Base-by-base conservation (phyloP, 352 stramenopile genomes). In the Globisporangium takayamanum region DNA sequence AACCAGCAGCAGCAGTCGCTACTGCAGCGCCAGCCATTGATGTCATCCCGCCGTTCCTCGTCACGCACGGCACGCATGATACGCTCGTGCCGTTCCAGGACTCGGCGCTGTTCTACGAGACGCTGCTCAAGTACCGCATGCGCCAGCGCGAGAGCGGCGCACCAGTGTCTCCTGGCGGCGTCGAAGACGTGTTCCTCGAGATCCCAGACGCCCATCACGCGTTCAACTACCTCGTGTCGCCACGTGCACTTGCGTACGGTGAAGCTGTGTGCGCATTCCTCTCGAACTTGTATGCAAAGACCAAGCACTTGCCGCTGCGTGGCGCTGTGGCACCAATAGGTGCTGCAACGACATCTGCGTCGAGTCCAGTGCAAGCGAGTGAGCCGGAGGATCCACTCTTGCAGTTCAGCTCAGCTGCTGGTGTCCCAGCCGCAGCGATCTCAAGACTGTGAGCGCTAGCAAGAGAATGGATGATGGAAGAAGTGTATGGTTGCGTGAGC, bases 211-310 rank as follows among this genome's bases (percentile, higher is more conserved):
- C 78, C 8, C 77, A 90, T 44, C 82, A 92, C 55, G 75, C 69
- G 15, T 92, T 92, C 69, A 89, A 90, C 66, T 86, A 80, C 63
- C 63, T 90, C 30, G 67, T 84, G 61, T 90, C 80, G 22, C 82
- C 80, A 2, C 78, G 82, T 8, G 66, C 76, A 2, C 64, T 90
- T 3, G 82, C 82, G 3, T 79, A 87, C 55, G 75, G 77, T 1
- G 78, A 92, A 53, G 80, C 82, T 0, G 78, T 90, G 26, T 78
- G 68, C 44, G 73, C 68, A 8, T 92, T 87, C 67, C 69, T 92
- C 4, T 62, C 73, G 22, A 80, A 82, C 36, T 30, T 88, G 33
- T 69, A 88, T 60, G 25, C 30, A 15, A 75, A 82, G 59, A 79
- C 74, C n/a, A 85, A 77, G 47, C 33, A 53, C 5, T 37, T 66